phyloP scores from a whole-genome alignment of 2,329 filamentous ascomycete genomes.

The Akanthomyces lecanii region DNA sequence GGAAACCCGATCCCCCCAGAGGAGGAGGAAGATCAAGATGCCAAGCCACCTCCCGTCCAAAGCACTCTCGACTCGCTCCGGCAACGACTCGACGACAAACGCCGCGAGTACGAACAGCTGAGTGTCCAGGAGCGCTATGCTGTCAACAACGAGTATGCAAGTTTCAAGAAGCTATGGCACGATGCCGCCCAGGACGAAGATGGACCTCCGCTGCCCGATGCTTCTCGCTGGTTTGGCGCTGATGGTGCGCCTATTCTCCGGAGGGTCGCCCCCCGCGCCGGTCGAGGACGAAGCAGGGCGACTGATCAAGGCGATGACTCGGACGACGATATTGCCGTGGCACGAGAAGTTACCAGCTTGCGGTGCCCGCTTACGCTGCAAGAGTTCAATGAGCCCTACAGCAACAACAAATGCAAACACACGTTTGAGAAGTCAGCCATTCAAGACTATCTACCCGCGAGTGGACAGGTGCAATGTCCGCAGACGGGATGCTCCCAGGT shows the following conservation, averaged over 20 bases:
- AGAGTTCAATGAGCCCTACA: conserved; percentile 62
- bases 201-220: conserved; percentile 48
- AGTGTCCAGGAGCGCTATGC: conserved; percentile 47
- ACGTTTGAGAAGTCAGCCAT: conserved; percentile 66
- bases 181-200: conserved; percentile 47
- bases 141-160: conserved; percentile 53
- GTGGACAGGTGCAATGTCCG: conserved; percentile 52
- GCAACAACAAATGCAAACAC: conserved; percentile 64
- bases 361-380: conserved; percentile 66
- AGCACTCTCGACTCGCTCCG: conserved; percentile 33
- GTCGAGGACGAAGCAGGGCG: conserved; percentile 9
- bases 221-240: conserved; percentile 50
- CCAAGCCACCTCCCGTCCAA: conserved; percentile 21
- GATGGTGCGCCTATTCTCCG: conserved; percentile 40
- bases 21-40: conserved; percentile 25
- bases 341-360: conserved; percentile 58
- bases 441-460: conserved; percentile 46
- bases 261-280: conserved; percentile 19
- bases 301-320: conserved; percentile 42
- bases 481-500: conserved; percentile 60
- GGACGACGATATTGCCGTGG: conserved; percentile 66
- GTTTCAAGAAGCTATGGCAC: conserved; percentile 57
- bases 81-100: conserved; percentile 34
- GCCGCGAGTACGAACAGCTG: conserved; percentile 40
- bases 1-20: conserved; percentile 19